Evolutionary conservation across 257 asterid genomes (phyloP).

Genomic region (Jaltomata sinuosa): DNA sequence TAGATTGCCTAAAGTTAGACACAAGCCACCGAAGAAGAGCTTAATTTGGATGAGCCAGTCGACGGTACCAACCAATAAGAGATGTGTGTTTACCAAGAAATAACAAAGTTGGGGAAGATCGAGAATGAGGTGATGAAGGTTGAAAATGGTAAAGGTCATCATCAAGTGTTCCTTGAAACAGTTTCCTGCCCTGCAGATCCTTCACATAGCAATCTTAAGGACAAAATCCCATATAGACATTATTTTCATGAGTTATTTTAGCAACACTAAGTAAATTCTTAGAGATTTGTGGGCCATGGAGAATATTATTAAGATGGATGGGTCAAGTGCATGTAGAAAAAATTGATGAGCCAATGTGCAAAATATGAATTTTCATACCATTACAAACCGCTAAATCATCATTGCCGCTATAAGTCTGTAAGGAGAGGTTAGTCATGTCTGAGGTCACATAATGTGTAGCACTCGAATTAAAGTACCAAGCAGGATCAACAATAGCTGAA

Average conservation of each 20-base stretch:
- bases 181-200: not conserved
- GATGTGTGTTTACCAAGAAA: not conserved
- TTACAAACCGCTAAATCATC: not conserved
- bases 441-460: not conserved
- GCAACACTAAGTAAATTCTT: not conserved
- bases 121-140: not conserved
- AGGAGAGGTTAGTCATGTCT: not conserved
- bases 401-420: not conserved
- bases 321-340: not conserved
- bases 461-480: not conserved
- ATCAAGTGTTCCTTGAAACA: not conserved
- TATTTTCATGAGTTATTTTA: not conserved
- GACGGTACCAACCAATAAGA: not conserved
- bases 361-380: not conserved
- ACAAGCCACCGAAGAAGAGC: not conserved
- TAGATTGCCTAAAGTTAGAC: too few species aligned
- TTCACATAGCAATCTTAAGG: not conserved
- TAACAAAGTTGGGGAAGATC: not conserved
- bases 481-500: not conserved
- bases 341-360: not conserved
- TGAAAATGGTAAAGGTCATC: not conserved
- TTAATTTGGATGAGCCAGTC: not conserved
- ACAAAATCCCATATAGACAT: not conserved
- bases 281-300: not conserved
- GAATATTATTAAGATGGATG: not conserved